Conservation (phyloP, 1,284 basidiomycete species). For the Macrocystidia cucumis region DNA sequence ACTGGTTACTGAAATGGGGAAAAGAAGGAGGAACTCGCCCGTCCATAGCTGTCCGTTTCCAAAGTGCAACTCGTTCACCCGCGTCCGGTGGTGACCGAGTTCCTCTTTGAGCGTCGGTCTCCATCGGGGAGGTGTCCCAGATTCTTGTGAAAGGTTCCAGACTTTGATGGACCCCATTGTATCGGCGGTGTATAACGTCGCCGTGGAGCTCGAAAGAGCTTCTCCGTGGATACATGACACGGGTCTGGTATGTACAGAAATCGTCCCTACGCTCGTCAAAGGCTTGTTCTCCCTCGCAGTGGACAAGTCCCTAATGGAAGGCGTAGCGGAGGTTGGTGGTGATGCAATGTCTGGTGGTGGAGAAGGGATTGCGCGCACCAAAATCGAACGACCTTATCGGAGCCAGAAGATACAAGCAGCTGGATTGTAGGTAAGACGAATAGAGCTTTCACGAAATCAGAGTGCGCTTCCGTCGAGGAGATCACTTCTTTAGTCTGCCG, state of each 20-base stretch:
- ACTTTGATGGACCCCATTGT: constrained; percentile 79
- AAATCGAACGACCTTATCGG: constrained; percentile 84
- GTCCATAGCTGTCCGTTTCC: constrained; percentile 76
- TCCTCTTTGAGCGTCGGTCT: constrained; percentile 45
- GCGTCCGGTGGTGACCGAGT: constrained; percentile 68
- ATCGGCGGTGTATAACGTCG: constrained; percentile 70
- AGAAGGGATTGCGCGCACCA: constrained; percentile 46
- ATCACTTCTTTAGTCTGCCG: constrained; percentile 59
- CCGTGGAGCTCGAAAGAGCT: constrained; percentile 32
- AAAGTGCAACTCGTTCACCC: constrained; percentile 67
- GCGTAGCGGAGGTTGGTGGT: background rate
- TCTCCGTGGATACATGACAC: constrained; percentile 55
- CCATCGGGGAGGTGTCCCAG: constrained; percentile 40
- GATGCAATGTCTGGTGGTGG: background rate
- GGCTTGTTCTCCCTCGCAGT: constrained; percentile 31
- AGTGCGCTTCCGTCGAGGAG: constrained; percentile 72
- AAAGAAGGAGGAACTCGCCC: constrained; percentile 45
- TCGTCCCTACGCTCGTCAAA: constrained; percentile 49
- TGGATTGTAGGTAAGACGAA: constrained; percentile 57
- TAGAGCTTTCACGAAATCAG: constrained; percentile 83
- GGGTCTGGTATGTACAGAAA: constrained; percentile 70
- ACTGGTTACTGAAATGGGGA: background rate
- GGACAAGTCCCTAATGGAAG: constrained; percentile 50
- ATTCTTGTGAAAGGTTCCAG: constrained; percentile 57
- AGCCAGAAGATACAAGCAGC: constrained; percentile 80